A percentile compares a stretch with the other conserved stretches of the same genome.
Conservation (phyloP, 148 eudicot species). For the Chenopodium formosanum region DNA sequence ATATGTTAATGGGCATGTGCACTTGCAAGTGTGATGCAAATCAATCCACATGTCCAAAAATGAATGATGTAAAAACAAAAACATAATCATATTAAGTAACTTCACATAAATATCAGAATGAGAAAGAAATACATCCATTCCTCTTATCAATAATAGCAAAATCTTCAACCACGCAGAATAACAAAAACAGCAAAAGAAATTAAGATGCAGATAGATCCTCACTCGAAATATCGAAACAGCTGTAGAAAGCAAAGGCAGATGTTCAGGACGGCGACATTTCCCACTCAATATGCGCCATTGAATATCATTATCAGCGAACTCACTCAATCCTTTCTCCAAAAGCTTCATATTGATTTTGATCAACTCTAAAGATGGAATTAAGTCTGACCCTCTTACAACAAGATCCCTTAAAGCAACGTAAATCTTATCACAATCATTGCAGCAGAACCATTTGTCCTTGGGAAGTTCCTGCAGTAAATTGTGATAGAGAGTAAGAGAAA, state of each 20-base stretch:
- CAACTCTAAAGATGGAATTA: constrained; percentile 46
- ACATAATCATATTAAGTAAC: not conserved
- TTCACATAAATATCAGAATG: not conserved
- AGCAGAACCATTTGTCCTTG: constrained; percentile 84
- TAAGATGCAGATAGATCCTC: constrained; percentile 26
- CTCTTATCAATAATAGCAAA: not conserved
- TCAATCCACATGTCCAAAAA: not conserved
- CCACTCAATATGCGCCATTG: constrained; percentile 80
- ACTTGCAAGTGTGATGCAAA: not conserved
- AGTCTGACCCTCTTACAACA: constrained; percentile 48
- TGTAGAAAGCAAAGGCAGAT: constrained; percentile 60
- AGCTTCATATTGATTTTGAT: constrained; percentile 46
- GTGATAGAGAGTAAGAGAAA: not conserved
- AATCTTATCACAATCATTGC: constrained; percentile 64
- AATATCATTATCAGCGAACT: constrained; percentile 44
- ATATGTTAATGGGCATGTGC: not conserved
- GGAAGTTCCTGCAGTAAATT: constrained; percentile 68
- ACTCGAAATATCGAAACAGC: constrained; percentile 89
- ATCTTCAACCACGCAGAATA: constrained; percentile 3
- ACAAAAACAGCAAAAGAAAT: not conserved
- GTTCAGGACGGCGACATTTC: constrained; percentile 70
- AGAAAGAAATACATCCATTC: not conserved
- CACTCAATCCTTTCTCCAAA: constrained; percentile 40
- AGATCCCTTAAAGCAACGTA: constrained; percentile 49
- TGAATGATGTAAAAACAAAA: not conserved